These are phyloP conservation scores for Phellinidium pouzarii DNA, from an alignment of 1,284 basidiomycete genomes.

Conservation along the genomic window DNA sequence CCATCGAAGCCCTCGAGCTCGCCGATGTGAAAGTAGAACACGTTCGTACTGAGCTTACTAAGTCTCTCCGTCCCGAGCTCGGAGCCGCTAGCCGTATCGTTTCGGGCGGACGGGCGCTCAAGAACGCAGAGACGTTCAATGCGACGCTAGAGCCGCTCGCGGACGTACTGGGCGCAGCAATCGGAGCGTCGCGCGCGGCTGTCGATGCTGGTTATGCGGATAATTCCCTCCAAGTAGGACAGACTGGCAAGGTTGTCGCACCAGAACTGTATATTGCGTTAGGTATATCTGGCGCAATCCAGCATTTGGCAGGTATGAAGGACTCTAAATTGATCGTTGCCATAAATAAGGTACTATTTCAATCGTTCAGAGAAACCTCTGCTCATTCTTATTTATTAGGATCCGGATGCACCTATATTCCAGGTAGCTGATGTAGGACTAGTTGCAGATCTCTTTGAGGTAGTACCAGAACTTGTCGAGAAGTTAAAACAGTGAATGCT, in stretches of 20 bases:
- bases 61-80: constrained; percentile 92
- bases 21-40: constrained; percentile 65
- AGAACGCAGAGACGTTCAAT: constrained; percentile 91
- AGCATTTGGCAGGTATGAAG: constrained; percentile 99
- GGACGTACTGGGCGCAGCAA: constrained; percentile 89
- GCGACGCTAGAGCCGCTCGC: constrained; percentile 88
- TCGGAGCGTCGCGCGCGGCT: constrained; percentile 95
- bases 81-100: constrained; percentile 85
- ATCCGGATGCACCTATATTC: constrained; percentile 98
- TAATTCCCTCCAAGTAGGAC: constrained; percentile 97
- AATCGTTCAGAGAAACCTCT: not conserved
- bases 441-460: constrained; percentile 87
- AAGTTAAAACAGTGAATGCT: constrained; percentile 76
- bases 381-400: constrained; percentile 40
- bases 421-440: constrained; percentile 96
- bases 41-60: constrained; percentile 78
- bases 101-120: constrained; percentile 93
- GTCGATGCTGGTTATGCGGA: constrained; percentile 99
- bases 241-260: constrained; percentile 95
- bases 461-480: constrained; percentile 80
- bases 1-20: constrained; percentile 63
- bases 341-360: constrained; percentile 79
- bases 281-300: constrained; percentile 97
- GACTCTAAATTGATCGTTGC: constrained; percentile 98
- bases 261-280: constrained; percentile 95